Base-by-base conservation (phyloP, 164 flowering plant genomes). In the Kingdonia uniflora region DNA sequence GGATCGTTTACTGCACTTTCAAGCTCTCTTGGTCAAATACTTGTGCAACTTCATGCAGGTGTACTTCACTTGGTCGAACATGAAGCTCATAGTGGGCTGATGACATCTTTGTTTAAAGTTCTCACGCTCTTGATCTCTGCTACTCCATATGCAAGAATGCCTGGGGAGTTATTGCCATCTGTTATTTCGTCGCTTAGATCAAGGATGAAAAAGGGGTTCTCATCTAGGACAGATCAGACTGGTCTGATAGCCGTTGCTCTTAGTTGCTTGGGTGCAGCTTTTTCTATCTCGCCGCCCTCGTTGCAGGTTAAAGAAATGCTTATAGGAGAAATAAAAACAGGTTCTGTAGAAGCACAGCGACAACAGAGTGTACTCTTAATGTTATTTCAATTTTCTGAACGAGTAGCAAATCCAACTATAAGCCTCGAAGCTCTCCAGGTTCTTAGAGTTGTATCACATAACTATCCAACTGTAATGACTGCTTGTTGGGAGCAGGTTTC, bases 71-170 rank as follows among this genome's bases (percentile, higher is more conserved):
- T 86, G 64, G 66, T 92, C 60, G 74, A 73, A 64, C 76, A 56
- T 38, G 96, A 85, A 75, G 78, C 67, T 52, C 78, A 82, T 68
- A 63, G 70, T 52, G 74, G 91, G 59, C 56, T 92, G 78, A 71
- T 92, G 76, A 62, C 73, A 5, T 72, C 77, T 57, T 54, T 76
- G 65, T 86, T 85, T 73, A 92, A 78, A 80, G 73, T 82, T 67
- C 85, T 92, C 65, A 63, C 72, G 75, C 87, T 76, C 59, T 65
- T 92, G 80, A 74, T 88, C 64, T 66, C 86, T 56, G 77, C 84
- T 43, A 88, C 99, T 54, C 99, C 96, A 59, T 92, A 88, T 69
- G 58, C 91, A 46, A 73, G 99, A 63, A 84, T 92, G 99, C 90
- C 95, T 29, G 68, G 22, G 17, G 85, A 81, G 26, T 66, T 92